phyloP scores from a whole-genome alignment of 2,329 filamentous ascomycete genomes.

The Amphichorda felina region DNA sequence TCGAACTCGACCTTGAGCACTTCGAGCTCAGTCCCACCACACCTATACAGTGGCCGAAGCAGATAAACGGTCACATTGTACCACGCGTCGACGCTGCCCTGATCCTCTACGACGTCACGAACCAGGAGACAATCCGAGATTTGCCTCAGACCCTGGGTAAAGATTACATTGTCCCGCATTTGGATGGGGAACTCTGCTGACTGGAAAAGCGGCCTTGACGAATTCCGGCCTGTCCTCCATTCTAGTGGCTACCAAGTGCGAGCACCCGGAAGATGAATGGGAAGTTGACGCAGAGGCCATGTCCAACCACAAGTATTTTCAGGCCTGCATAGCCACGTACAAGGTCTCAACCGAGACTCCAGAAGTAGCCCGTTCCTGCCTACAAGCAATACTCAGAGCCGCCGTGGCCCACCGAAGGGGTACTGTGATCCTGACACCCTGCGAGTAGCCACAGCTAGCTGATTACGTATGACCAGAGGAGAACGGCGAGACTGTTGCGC shows the following conservation, averaged over 20 bases:
- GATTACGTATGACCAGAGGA: slow-evolving; percentile 17
- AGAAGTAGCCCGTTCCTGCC: slow-evolving; percentile 62
- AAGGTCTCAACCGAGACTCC: slow-evolving; percentile 60
- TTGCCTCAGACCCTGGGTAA: slow-evolving; percentile 70
- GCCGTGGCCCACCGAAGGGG: slow-evolving; percentile 58
- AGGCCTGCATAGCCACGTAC: slow-evolving; percentile 59
- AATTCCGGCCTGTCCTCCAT: slow-evolving; percentile 65
- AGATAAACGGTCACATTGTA: slow-evolving; percentile 57
- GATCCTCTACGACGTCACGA: slow-evolving; percentile 79
- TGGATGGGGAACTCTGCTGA: not conserved
- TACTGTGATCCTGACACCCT: slow-evolving; percentile 27
- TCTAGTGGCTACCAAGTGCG: slow-evolving; percentile 84
- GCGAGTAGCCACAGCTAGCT: not conserved
- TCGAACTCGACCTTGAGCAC: slow-evolving; percentile 54
- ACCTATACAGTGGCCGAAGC: slow-evolving; percentile 54
- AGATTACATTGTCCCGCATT: slow-evolving; percentile 14
- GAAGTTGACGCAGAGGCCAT: slow-evolving; percentile 60
- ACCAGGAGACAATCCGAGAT: slow-evolving; percentile 60
- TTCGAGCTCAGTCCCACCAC: slow-evolving; percentile 47
- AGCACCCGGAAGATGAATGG: slow-evolving; percentile 57
- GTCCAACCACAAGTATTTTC: slow-evolving; percentile 48
- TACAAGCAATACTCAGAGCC: slow-evolving; percentile 63
- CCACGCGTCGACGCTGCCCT: slow-evolving; percentile 74
- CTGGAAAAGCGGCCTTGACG: slow-evolving; percentile 54
- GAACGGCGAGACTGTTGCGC: slow-evolving; percentile 28